Base-by-base conservation (phyloP, 2,329 filamentous ascomycete genomes). In the Stemphylium vesicarium region DNA sequence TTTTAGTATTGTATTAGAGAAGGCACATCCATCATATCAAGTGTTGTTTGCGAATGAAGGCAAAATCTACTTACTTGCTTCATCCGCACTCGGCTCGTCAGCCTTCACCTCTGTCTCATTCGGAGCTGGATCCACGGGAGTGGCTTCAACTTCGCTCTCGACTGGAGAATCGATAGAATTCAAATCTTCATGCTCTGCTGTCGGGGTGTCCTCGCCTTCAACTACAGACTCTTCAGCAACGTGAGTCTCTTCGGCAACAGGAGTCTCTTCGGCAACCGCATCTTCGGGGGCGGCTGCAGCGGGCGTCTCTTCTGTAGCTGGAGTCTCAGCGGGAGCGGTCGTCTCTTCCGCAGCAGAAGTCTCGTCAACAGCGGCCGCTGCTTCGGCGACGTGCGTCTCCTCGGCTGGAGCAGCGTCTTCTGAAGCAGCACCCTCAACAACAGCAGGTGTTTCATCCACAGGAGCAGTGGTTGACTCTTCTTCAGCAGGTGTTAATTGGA, bases 201-300 rank as follows among this genome's bases (percentile, higher is more conserved):
- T 3, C 22, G 12, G 20, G 10, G 11, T 13, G 10, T 24, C 13
- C 37, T 39, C 37, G 18, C 20, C 12, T 12, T 7, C 12, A 39
- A 20, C 20, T 20, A 20, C 20, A 20, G 20, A 33, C 8, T 40
- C 39, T 15, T 36, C 47, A 6, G 13, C n/a, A 29, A 29, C 36
- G 16, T 38, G 37, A 37, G 1, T 53, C 22, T 63, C 58, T 20
- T 59, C 59, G 5, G 13, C 13, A 31, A n/a, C 37, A 20, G 47
- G 11, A 7, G 18, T 15, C 1, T 44, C 53, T 11, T 63, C 26
- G 22, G 24, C 43, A 13, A 32, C 2, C 32, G 37, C 8, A 24
- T 44, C 38, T 3, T 43, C 42, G 7, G 4, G 31, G 46, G 43
- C 24, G 11, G 47, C 11, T 15, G 4, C 35, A 50, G 47, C 24